These are phyloP conservation scores for Apostasia ramifera DNA, from an alignment of 106 monocot genomes.

Conservation along the genomic window DNA sequence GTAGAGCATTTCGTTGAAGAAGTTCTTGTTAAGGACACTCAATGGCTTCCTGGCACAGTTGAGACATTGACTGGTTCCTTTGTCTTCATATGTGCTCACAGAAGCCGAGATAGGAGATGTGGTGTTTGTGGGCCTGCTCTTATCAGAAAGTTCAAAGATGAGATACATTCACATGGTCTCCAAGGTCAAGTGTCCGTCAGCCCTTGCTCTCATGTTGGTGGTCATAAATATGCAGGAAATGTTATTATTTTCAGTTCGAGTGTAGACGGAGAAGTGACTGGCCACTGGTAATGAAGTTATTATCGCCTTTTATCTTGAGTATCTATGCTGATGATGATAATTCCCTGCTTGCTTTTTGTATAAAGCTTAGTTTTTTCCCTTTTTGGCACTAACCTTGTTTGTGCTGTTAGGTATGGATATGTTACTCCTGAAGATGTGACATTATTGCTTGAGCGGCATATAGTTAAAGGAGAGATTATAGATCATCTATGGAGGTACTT, in stretches of 20 bases:
- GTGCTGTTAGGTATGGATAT: constrained; percentile 77
- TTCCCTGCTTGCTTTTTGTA: neutral
- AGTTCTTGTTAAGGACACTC: constrained; percentile 72
- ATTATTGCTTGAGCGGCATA: constrained; percentile 74
- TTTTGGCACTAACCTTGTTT: neutral
- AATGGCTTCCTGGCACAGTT: constrained; percentile 55
- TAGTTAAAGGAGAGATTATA: constrained; percentile 71
- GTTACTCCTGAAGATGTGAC: constrained; percentile 86
- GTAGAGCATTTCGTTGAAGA: constrained; percentile 89
- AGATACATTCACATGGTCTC: constrained; percentile 54
- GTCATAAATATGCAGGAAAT: constrained; percentile 98
- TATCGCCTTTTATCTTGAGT: neutral
- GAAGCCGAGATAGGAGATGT: constrained; percentile 80
- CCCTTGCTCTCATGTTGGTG: constrained; percentile 86
- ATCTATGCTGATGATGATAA: neutral
- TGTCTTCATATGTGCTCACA: constrained; percentile 92
- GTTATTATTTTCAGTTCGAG: constrained; percentile 68
- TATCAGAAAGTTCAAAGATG: constrained; percentile 74
- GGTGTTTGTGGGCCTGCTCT: constrained; percentile 88
- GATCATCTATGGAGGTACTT: constrained; percentile 70
- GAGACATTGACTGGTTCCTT: constrained; percentile 65
- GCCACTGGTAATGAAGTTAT: constrained; percentile 64
- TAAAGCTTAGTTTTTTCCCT: neutral
- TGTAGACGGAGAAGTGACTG: constrained; percentile 55
- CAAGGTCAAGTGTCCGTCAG: constrained; percentile 62